phyloP scores from a whole-genome alignment of 2,329 filamentous ascomycete species.

The Rugonectria rugulosa region DNA sequence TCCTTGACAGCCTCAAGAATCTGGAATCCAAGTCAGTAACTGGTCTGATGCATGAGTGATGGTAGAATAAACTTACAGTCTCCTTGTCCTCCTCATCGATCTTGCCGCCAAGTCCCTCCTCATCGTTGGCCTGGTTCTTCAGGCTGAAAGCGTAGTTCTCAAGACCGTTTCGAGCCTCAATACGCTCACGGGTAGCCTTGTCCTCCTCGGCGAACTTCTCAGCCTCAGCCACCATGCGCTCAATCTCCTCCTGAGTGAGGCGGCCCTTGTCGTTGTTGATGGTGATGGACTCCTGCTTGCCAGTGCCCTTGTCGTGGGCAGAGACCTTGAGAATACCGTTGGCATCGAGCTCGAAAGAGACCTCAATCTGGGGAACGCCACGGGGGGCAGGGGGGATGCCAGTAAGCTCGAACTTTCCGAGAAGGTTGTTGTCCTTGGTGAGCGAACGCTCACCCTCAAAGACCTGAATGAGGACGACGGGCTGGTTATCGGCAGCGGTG shows the following conservation, averaged over 20 bases:
- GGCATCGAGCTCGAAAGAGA: conserved; percentile 96
- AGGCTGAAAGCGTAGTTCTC: conserved; percentile 99
- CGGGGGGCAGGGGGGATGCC: conserved; percentile 94
- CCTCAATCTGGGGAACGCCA: conserved; percentile 97
- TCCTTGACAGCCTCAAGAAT: conserved; percentile 97
- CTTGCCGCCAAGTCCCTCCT: conserved; percentile 97
- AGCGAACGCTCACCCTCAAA: conserved; percentile 92
- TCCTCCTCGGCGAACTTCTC: conserved; percentile 99
- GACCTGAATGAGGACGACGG: conserved; percentile 93
- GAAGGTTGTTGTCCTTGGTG: conserved; percentile 96
- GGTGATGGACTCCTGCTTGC: conserved; percentile 96
- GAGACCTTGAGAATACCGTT: conserved; percentile 98
- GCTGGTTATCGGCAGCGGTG: conserved; percentile 95
- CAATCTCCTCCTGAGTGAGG: conserved; percentile 94
- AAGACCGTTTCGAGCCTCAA: conserved; percentile 93
- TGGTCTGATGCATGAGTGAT: background rate
- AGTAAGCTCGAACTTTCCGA: conserved; percentile 98
- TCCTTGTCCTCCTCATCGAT: conserved; percentile 99
- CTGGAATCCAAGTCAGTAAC: conserved; percentile 55
- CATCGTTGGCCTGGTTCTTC: conserved; percentile 99
- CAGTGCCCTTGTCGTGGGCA: conserved; percentile 96
- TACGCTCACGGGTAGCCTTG: conserved; percentile 96
- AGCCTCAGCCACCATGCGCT: conserved; percentile 98
- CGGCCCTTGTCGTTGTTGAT: conserved; percentile 99
- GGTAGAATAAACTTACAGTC: conserved; percentile 66